phyloP scores from a whole-genome alignment of 176 grass and related monocot species.

The Zea luxurians region DNA sequence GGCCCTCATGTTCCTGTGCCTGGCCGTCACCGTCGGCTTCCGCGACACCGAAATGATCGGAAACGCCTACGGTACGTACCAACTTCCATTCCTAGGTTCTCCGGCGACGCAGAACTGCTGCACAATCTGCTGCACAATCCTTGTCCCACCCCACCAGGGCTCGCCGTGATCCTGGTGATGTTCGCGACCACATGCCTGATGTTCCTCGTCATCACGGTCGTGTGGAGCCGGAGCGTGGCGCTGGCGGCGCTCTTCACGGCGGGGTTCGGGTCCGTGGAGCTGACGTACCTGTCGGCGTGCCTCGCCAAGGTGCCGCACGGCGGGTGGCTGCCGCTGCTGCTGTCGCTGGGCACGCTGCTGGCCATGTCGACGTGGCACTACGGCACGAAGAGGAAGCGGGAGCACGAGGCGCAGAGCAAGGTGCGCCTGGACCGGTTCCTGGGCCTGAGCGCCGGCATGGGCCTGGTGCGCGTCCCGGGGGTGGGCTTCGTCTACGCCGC shows the following conservation, averaged over 20 bases:
- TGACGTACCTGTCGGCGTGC: slow-evolving; percentile 69
- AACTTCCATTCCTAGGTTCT: background rate
- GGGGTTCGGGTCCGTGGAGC: slow-evolving; percentile 72
- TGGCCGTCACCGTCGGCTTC: slow-evolving; percentile 73
- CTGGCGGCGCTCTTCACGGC: slow-evolving; percentile 60
- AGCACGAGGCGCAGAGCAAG: slow-evolving; percentile 83
- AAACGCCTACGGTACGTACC: slow-evolving; percentile 66
- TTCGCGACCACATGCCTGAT: slow-evolving; percentile 85
- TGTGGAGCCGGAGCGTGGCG: slow-evolving; percentile 53
- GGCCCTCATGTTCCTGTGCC: slow-evolving; percentile 65
- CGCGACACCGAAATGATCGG: slow-evolving; percentile 77
- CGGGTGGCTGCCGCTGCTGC: slow-evolving; percentile 75
- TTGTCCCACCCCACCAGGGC: slow-evolving; percentile 33
- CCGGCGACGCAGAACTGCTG: background rate
- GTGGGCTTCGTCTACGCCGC: slow-evolving; percentile 77
- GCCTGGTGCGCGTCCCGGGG: slow-evolving; percentile 68
- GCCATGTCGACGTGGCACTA: slow-evolving; percentile 88
- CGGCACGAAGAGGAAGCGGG: slow-evolving; percentile 72
- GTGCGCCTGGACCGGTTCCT: slow-evolving; percentile 66
- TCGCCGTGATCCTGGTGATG: slow-evolving; percentile 83
- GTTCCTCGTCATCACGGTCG: slow-evolving; percentile 77
- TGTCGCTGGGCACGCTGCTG: slow-evolving; percentile 54
- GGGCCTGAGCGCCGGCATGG: slow-evolving; percentile 57
- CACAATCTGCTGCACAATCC: background rate
- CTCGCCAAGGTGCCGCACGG: slow-evolving; percentile 68